Conservation (phyloP, 768 basidiomycete genomes). For the Russula virescens region DNA sequence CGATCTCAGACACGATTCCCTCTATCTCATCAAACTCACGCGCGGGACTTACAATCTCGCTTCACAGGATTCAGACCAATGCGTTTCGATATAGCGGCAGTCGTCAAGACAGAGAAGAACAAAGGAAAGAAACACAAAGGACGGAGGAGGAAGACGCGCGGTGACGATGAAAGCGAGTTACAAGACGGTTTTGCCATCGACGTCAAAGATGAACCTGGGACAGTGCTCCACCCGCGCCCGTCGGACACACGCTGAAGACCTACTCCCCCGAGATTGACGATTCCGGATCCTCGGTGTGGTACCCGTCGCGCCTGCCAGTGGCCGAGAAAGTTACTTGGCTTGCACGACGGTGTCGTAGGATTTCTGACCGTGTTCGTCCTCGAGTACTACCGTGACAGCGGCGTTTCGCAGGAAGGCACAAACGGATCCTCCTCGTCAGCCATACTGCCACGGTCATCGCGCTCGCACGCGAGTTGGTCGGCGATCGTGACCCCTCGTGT, state of each 20-base stretch:
- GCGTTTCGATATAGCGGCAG: constrained; percentile 88
- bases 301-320: constrained; percentile 61
- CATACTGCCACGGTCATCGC: constrained; percentile 75
- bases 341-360: constrained; percentile 56
- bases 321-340: constrained; percentile 61
- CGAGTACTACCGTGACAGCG: constrained; percentile 46
- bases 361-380: constrained; percentile 50
- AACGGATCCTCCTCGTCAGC: constrained; percentile 54
- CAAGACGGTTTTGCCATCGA: constrained; percentile 82
- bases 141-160: constrained; percentile 41
- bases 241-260: constrained; percentile 43
- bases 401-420: constrained; percentile 40
- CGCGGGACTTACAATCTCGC: too few relatives aligned
- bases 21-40: too few relatives aligned
- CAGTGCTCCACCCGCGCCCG: constrained; percentile 75
- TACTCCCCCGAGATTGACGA: constrained; percentile 58
- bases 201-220: constrained; percentile 69
- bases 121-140: constrained; percentile 37
- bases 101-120: constrained; percentile 80
- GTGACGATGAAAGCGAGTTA: constrained; percentile 53
- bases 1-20: too few relatives aligned
- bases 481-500: constrained; percentile 34
- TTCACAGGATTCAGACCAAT: constrained; percentile 47
- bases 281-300: constrained; percentile 56
- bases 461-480: constrained; percentile 53